phyloP scores from a whole-genome alignment of 2,329 filamentous ascomycete genomes.

The Alternaria brassicicola region DNA sequence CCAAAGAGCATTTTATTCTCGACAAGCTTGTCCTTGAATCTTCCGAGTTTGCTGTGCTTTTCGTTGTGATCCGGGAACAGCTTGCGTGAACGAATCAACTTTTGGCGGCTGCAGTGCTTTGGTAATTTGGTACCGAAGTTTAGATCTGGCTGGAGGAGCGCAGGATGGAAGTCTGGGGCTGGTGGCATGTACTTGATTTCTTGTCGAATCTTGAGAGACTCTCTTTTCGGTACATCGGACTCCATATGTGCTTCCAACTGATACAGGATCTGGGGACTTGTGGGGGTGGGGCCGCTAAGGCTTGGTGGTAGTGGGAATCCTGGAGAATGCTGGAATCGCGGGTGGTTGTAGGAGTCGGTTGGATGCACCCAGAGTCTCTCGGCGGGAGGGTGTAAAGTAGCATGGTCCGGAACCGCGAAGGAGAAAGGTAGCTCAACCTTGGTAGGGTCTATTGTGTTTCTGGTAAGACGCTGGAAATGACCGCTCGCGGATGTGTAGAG shows the following conservation, averaged over 20 bases:
- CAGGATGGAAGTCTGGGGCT: constrained; percentile 24
- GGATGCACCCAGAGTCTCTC: constrained; percentile 21
- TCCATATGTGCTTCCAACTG: constrained; percentile 24
- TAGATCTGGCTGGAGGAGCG: constrained; percentile 23
- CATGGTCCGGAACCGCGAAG: constrained; percentile 29
- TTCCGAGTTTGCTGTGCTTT: constrained; percentile 24
- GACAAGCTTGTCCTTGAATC: constrained; percentile 27
- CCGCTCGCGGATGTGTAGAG: constrained; percentile 27
- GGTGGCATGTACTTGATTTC: constrained; percentile 16
- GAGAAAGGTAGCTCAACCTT: constrained; percentile 36
- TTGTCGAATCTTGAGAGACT: constrained; percentile 12
- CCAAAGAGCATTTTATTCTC: constrained; percentile 34
- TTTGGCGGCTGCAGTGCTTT: constrained; percentile 26
- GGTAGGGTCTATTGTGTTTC: constrained; percentile 24
- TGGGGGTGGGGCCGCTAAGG: not conserved
- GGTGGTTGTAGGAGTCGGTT: constrained; percentile 27
- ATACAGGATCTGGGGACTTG: constrained; percentile 23
- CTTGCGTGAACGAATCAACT: constrained; percentile 33
- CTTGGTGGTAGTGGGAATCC: constrained; percentile 29
- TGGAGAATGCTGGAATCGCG: constrained; percentile 34
- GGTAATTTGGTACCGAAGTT: constrained; percentile 21
- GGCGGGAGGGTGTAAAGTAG: constrained; percentile 20
- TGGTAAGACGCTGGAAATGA: constrained; percentile 30
- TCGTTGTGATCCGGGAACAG: constrained; percentile 27
- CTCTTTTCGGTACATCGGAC: not conserved